Evolutionary conservation across 2,329 filamentous ascomycete species (phyloP), one percentile per base, ranked within the genome.

Genomic region (Orbilia javanica): DNA sequence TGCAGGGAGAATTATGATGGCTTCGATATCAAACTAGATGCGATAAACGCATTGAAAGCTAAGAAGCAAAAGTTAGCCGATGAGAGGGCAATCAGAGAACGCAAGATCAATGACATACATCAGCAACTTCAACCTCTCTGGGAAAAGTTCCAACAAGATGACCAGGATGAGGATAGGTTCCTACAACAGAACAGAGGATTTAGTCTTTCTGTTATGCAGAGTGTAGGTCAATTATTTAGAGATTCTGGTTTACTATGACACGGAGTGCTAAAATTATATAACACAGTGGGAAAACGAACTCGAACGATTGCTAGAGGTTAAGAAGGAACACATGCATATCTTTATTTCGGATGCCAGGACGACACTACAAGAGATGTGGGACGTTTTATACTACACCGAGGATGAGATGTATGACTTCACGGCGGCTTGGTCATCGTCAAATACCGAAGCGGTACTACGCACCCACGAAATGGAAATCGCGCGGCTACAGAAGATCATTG

Each of bases 381-480:
- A 99, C 83, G 88, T 90, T 0, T 86, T 99, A 0, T 98, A 96
- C 86, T 94, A 96, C 83, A 97, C 93, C 0, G 96, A 99, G 83
- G 96, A 99, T 82, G 96, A 99, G 85, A 98, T 98, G 94, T 89
- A 98, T 71, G 94, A 97, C 81, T 99, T 99, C 81, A 96, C 94
- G 0, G 96, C 96, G 0, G 96, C 94, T 48, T 74, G 66, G 62
- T 97, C 94, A 10, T 96, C 98, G 83, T 95, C 97, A 20, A 97
- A 96, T 85, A 97, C 94, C 82, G 96, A 99, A 83, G 96, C 96
- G 3, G 88, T 99, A 8, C 89, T 99, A 0, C 94, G 97, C 80
- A 94, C 96, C 0, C 96, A 99, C 82, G 96, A 99, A 86, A 90
- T 91, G 20, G 96, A 99, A 83, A 94, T 99, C 80, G 86, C 87